phyloP scores from a whole-genome alignment of 331 rosid genomes.

The Arachis monticola region DNA sequence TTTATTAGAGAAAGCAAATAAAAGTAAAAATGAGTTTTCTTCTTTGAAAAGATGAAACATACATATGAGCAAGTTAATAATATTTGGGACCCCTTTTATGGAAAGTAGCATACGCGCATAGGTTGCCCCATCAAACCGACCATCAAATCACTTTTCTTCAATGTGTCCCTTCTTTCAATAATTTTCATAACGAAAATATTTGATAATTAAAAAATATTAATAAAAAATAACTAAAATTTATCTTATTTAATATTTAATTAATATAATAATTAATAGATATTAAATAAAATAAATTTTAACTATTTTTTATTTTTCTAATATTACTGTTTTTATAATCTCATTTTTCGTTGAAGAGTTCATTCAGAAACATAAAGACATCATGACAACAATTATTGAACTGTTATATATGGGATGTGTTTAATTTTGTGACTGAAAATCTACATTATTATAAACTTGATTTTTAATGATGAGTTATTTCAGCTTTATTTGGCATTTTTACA shows the following conservation, averaged over 20 bases:
- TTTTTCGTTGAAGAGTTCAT: constrained; percentile 16
- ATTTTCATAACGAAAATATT: too few relatives aligned
- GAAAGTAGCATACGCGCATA: constrained; percentile 35
- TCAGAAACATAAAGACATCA: constrained; percentile 40
- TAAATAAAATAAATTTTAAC: too few relatives aligned
- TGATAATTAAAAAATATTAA: too few relatives aligned
- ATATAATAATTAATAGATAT: too few relatives aligned
- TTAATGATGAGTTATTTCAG: background rate
- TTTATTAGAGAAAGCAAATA: background rate
- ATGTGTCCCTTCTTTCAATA: constrained; percentile 3
- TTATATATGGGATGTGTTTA: background rate
- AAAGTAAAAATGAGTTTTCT: background rate
- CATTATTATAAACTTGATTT: constrained; percentile 13
- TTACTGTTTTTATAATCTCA: background rate
- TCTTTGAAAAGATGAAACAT: constrained; percentile 11
- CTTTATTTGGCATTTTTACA: too few relatives aligned
- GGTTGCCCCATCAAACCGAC: constrained; percentile 38
- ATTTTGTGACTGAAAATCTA: constrained; percentile 16
- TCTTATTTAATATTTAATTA: too few relatives aligned
- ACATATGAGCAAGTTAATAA: background rate
- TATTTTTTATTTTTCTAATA: too few relatives aligned
- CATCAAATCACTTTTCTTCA: constrained; percentile 38
- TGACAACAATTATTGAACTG: constrained; percentile 34
- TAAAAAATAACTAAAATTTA: too few relatives aligned
- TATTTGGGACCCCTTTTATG: constrained; percentile 22